Conservation (phyloP, 331 rosid species). For the Cydonia oblonga region DNA sequence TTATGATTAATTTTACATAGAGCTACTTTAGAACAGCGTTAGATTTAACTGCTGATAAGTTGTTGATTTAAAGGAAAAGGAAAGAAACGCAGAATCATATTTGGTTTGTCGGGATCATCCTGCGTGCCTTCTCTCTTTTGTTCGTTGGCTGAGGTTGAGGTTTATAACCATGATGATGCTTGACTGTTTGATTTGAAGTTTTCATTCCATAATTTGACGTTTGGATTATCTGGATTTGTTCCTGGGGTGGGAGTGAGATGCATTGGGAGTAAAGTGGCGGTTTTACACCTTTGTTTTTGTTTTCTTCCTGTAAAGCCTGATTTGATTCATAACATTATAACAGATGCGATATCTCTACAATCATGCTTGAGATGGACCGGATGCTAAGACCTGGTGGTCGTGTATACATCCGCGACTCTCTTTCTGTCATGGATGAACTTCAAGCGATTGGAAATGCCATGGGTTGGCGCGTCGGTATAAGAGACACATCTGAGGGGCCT, state of each 20-base stretch:
- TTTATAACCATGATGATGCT: not conserved
- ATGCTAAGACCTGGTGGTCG: slow-evolving; percentile 81
- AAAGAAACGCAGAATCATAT: not conserved
- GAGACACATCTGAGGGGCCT: slow-evolving; percentile 88
- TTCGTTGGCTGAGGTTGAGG: not conserved
- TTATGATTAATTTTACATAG: not conserved
- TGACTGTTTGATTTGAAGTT: not conserved
- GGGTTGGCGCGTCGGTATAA: slow-evolving; percentile 58
- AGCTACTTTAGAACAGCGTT: not conserved
- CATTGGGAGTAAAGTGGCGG: not conserved
- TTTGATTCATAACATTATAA: not conserved
- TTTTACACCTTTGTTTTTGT: not conserved
- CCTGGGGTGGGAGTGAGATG: no score
- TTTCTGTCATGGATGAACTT: slow-evolving; percentile 74
- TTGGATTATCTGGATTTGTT: no score
- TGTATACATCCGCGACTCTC: slow-evolving; percentile 68
- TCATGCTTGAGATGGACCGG: slow-evolving; percentile 96
- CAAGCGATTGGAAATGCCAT: slow-evolving; percentile 54
- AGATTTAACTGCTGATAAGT: not conserved
- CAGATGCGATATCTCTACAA: slow-evolving; percentile 74
- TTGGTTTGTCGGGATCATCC: not conserved
- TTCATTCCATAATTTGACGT: not conserved
- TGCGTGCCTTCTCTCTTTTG: not conserved
- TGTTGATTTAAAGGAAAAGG: not conserved
- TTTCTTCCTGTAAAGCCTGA: not conserved